Percentiles rank a stretch among this genome's conserved stretches.
Conservation (phyloP, 129 eudicot genomes). For the Lactuca sativa region DNA sequence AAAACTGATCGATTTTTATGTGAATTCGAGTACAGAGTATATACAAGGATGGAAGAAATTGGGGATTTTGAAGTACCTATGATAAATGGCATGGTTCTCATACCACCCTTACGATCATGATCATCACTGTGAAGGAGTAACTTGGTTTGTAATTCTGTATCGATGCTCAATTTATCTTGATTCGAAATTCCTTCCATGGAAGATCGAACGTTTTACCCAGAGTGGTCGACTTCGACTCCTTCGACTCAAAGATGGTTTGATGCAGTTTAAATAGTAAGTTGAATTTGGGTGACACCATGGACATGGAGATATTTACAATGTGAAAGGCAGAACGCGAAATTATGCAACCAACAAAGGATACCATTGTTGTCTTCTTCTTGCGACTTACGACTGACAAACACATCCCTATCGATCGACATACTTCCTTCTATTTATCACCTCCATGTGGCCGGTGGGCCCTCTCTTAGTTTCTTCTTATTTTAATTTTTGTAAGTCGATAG, state of each 20-base stretch:
- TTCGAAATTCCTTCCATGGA: constrained; percentile 26
- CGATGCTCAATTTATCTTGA: not conserved
- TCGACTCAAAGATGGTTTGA: not conserved
- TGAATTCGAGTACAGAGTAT: not conserved
- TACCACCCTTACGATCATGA: constrained; percentile 28
- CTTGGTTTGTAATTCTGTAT: constrained; percentile 14
- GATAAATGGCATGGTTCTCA: not conserved
- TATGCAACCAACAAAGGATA: not conserved
- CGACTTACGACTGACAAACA: not conserved
- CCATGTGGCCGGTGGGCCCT: not conserved
- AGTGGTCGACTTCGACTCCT: not conserved
- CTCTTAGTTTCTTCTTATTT: too few relatives aligned
- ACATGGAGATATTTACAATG: constrained; percentile 12
- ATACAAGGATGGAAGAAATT: not conserved
- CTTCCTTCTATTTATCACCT: not conserved
- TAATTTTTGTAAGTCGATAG: too few relatives aligned
- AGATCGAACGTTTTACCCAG: not conserved
- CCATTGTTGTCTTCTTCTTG: too few relatives aligned
- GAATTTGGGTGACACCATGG: not conserved
- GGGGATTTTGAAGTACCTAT: constrained; percentile 27
- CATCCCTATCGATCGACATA: not conserved
- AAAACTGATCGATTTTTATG: not conserved
- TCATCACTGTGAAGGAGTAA: constrained; percentile 7
- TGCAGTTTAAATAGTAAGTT: not conserved
- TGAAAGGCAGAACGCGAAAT: too few relatives aligned